Evolutionary conservation across 768 basidiomycete genomes (phyloP).

Genomic region (Pulveroboletus frians): DNA sequence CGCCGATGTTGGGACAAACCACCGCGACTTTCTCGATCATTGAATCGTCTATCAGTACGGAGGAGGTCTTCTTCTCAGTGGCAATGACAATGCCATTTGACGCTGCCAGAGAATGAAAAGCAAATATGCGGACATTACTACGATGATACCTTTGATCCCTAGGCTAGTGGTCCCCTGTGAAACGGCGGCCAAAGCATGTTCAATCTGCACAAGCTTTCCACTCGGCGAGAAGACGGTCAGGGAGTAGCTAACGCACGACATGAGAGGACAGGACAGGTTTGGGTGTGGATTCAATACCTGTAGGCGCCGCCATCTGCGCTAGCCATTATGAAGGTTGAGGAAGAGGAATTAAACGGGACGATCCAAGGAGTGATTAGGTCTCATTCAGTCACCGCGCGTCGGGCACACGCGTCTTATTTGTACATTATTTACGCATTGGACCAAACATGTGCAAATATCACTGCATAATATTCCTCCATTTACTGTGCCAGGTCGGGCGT

Average conservation of each 20-base stretch:
- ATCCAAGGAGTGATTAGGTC: conserved; percentile 14
- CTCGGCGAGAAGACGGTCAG: conserved; percentile 99
- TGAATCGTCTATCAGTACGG: conserved; percentile 95
- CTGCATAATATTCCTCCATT: conserved; percentile 1
- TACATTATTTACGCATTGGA: conserved; percentile 14
- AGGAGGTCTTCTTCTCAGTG: conserved; percentile 98
- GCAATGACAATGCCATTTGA: conserved; percentile 99
- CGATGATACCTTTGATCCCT: conserved; percentile 85
- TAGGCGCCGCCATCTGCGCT: conserved; percentile 80
- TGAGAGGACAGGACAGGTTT: conserved; percentile 19
- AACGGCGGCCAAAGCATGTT: conserved; percentile 97
- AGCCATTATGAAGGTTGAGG: conserved; percentile 48
- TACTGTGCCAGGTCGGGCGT: conserved; percentile 43
- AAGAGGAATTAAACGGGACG: conserved; percentile 18
- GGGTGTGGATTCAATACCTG: conserved; percentile 40
- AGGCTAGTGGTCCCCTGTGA: conserved; percentile 93
- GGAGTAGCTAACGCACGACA: conserved; percentile 67
- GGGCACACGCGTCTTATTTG: conserved; percentile 28
- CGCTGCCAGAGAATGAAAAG: conserved; percentile 45
- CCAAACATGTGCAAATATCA: conserved; percentile 19
- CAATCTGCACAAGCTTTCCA: conserved; percentile 98
- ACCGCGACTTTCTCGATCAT: conserved; percentile 97
- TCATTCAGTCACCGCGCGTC: conserved; percentile 20
- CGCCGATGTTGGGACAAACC: conserved; percentile 97
- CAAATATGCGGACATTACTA: conserved; percentile 23